A percentile compares a stretch with the other conserved stretches of the same genome.
Evolutionary conservation across 305 asterid species (phyloP).

Genomic region (Fraxinus floribunda): DNA sequence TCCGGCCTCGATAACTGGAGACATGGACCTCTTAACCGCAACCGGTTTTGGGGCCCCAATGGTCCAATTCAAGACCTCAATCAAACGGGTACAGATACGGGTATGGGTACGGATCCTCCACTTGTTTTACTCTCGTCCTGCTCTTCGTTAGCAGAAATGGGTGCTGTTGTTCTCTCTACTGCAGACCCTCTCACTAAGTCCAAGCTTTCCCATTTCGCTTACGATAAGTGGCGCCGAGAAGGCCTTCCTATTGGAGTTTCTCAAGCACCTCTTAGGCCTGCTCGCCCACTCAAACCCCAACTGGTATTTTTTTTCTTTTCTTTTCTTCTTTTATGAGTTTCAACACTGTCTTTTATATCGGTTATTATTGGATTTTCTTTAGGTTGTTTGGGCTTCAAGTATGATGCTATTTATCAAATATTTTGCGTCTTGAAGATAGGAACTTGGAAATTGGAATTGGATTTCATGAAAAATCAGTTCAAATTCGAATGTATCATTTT

Average conservation of each 20-base stretch:
- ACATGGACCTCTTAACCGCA: conserved; percentile 53
- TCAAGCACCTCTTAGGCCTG: conserved; percentile 58
- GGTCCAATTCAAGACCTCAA: conserved; percentile 48
- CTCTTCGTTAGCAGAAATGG: conserved; percentile 80
- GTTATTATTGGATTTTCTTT: not conserved
- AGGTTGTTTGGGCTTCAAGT: not conserved
- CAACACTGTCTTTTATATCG: not conserved
- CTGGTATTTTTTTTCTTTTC: conserved; percentile 38
- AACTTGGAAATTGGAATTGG: not conserved
- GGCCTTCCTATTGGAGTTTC: conserved; percentile 67
- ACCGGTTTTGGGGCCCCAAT: conserved; percentile 75
- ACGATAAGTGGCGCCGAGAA: conserved; percentile 58
- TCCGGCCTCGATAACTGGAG: conserved; percentile 84
- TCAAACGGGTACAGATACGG: conserved; percentile 12
- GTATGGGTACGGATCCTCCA: not conserved
- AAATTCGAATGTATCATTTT: not conserved
- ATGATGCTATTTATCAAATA: not conserved
- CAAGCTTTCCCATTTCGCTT: conserved; percentile 78
- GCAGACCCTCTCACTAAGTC: conserved; percentile 75
- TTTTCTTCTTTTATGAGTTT: not conserved
- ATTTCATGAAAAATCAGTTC: not conserved
- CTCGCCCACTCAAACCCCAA: conserved; percentile 74
- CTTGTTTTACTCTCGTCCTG: conserved; percentile 34
- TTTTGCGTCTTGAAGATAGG: not conserved
- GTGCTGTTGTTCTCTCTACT: conserved; percentile 66